Evolutionary conservation across 192 early-diverging fungal species (phyloP).

Genomic region (Diversispora eburnea): DNA sequence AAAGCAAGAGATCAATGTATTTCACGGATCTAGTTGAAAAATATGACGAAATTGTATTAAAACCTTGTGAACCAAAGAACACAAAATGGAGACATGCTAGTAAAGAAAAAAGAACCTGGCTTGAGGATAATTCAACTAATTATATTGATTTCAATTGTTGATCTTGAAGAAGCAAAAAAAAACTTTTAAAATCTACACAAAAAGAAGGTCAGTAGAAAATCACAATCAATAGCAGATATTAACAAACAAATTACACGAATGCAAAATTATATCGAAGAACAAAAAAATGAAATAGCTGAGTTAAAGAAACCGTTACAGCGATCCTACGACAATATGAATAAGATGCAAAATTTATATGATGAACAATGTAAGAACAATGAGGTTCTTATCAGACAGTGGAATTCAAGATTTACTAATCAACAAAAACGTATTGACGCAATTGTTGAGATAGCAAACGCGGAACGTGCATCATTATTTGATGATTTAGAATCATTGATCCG

Average conservation of each 20-base stretch:
- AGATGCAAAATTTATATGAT: slow-evolving; percentile 5
- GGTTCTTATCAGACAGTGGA: slow-evolving; percentile 19
- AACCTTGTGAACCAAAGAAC: not conserved
- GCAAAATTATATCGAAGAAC: not conserved
- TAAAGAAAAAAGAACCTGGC: not conserved
- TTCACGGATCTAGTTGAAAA: not conserved
- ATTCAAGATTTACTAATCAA: slow-evolving; percentile 11
- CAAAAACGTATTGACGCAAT: slow-evolving; percentile 12
- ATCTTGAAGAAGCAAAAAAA: no score
- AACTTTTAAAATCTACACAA: not conserved
- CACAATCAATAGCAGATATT: not conserved
- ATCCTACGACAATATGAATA: not conserved
- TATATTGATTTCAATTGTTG: not conserved
- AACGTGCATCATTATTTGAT: slow-evolving; percentile 2
- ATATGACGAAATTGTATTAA: not conserved
- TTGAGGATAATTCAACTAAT: not conserved
- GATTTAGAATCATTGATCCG: slow-evolving; percentile 12
- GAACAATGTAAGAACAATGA: slow-evolving; percentile 3
- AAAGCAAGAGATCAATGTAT: not conserved
- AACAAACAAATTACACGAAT: not conserved
- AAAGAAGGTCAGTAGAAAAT: slow-evolving; percentile 8
- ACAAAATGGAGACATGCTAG: not conserved
- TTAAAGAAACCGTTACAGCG: slow-evolving; percentile 13
- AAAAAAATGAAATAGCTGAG: slow-evolving; percentile 5
- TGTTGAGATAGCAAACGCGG: slow-evolving; percentile 10